Base-by-base conservation (phyloP, 257 asterid species). In the Mentha longifolia region DNA sequence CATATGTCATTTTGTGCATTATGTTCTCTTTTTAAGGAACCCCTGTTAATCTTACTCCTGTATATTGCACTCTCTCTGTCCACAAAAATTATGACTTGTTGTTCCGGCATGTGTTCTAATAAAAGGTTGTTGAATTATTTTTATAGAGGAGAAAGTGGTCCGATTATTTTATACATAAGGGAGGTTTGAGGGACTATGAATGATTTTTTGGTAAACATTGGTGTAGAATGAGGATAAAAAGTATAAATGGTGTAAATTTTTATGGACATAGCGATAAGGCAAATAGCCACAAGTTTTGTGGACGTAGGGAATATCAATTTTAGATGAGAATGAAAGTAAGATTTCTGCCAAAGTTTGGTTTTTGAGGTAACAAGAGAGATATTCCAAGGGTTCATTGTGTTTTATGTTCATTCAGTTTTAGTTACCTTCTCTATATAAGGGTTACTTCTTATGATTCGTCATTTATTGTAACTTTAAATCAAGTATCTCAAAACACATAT, bases 321-420 rank as follows among this genome's bases (percentile, higher is more conserved):
- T 47, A 49, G 33, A 61, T 35, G 30, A 35, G 64, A 19, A 62
- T 51, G 56, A 63, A 7, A 22, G 3, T 64, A 56, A 47, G 13
- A 6, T 56, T 37, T 39, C 33, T 7, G 16, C 22, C 9, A 19
- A 55, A 25, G 54, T 60, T 13, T 9, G 28, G 16, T 12, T 19
- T 33, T 12, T 67, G 61, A 43, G 7, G 59, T 45, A 74, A 22
- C 17, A 61, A 63, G 41, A 35, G 20, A 71, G 20, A 22, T 15
- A 25, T 61, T 41, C 50, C 7, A 56, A 20, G 58, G 61, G 51
- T 35, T 43, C n/a, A n/a, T 22, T 52, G 30, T 54, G 60, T 72
- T 49, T 71, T 61, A 39, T 42, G 33, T 51, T 11, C 59, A 17
- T 17, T 11, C 50, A 2, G 30, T 50, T 67, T 31, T 35, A 17